These are phyloP conservation scores for Tolypocladium tropicale DNA, from an alignment of 2,329 filamentous ascomycete genomes.

Conservation along the genomic window DNA sequence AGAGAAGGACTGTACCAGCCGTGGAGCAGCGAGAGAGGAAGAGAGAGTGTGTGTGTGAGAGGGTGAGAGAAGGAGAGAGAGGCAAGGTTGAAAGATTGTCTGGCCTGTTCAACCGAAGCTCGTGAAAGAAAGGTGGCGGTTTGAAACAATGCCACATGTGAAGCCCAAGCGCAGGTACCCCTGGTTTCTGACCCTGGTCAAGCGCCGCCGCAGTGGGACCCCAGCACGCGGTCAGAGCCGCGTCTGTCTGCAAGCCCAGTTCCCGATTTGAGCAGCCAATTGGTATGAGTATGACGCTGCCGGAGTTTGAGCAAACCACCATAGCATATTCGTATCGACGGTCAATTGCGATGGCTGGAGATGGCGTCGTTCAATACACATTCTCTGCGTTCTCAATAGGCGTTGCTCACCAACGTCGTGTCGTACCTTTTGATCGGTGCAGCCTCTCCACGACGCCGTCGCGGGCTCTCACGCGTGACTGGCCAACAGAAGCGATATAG, in stretches of 20 bases:
- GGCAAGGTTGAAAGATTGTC: not conserved
- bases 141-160: not conserved
- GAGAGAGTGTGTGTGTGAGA: not conserved
- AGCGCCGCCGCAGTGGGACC: not conserved
- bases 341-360: too few species aligned
- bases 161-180: not conserved
- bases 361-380: too few species aligned
- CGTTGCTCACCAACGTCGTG: too few species aligned
- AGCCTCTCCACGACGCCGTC: too few species aligned
- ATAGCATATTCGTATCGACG: too few species aligned
- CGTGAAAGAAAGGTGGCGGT: not conserved
- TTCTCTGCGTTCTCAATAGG: too few species aligned
- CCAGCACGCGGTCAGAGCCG: not conserved
- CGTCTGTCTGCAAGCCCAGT: not conserved
- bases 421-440: too few species aligned
- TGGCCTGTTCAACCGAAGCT: not conserved
- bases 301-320: too few species aligned
- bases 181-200: conserved; percentile 1
- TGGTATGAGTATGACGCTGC: too few species aligned
- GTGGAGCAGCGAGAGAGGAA: not conserved
- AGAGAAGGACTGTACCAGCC: not conserved
- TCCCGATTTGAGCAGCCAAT: not conserved
- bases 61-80: not conserved
- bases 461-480: too few species aligned
- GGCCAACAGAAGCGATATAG: not conserved